Evolutionary conservation across 1,284 basidiomycete species (phyloP).

Genomic region (Ceratobasidium sp.): DNA sequence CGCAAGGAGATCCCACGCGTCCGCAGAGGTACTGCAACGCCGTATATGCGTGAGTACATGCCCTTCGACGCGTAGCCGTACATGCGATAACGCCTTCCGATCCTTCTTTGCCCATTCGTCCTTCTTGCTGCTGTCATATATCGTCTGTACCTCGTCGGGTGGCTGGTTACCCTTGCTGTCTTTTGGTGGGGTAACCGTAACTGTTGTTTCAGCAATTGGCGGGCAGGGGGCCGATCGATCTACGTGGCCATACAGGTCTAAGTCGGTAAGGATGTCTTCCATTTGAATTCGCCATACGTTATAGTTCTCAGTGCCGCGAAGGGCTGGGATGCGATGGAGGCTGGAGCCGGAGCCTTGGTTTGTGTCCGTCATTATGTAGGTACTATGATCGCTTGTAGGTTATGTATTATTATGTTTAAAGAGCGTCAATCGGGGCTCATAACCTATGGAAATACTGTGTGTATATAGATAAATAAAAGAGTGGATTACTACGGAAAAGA

Average conservation of each 20-base stretch:
- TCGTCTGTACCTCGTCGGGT: no score
- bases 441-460: slow-evolving; percentile 30
- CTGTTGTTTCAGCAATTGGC: no score
- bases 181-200: no score
- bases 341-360: not conserved
- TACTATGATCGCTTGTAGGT: no score
- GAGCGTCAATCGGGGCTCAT: slow-evolving; percentile 9
- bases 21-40: not conserved
- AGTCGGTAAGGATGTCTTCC: slow-evolving; percentile 18
- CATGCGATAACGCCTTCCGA: no score
- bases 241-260: not conserved
- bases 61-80: not conserved
- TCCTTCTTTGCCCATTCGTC: no score
- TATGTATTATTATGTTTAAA: not conserved
- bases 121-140: no score
- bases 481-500: no score
- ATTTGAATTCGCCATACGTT: slow-evolving; percentile 11
- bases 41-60: slow-evolving; percentile 17
- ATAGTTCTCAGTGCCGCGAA: slow-evolving; percentile 1
- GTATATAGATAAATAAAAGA: no score
- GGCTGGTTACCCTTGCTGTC: no score
- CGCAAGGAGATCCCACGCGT: slow-evolving; percentile 2
- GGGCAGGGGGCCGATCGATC: not conserved
- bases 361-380: not conserved
- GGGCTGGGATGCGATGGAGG: not conserved